These are phyloP conservation scores for Zoysia pacifica DNA, from an alignment of 176 grass and related monocot genomes.

Conservation along the genomic window DNA sequence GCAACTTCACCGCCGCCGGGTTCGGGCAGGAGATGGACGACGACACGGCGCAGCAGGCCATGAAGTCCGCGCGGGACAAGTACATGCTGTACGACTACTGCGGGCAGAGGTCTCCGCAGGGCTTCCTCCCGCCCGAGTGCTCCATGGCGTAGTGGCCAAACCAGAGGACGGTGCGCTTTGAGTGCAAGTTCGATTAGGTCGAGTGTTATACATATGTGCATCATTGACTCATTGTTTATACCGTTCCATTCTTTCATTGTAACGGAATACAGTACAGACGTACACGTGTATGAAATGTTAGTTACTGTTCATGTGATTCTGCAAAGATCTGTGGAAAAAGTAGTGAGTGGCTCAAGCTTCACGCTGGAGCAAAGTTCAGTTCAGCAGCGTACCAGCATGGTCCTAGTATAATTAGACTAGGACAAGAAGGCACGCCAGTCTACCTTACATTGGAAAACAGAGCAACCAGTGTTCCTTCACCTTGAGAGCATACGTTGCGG, in stretches of 20 bases:
- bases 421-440: neutral
- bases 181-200: constrained; percentile 11
- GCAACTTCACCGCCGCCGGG: constrained; percentile 44
- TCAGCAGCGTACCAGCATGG: neutral
- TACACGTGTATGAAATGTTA: neutral
- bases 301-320: neutral
- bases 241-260: constrained; percentile 40
- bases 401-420: neutral
- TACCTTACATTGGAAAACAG: constrained; percentile 7
- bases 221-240: neutral
- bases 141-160: constrained; percentile 36
- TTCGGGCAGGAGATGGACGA: constrained; percentile 51
- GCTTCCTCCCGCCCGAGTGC: constrained; percentile 51
- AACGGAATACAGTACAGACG: neutral
- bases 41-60: constrained; percentile 31
- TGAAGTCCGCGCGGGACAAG: constrained; percentile 53
- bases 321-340: neutral
- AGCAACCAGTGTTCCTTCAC: constrained; percentile 16
- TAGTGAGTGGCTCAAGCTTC: neutral
- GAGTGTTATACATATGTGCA: neutral
- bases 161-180: constrained; percentile 14
- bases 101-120: constrained; percentile 42
- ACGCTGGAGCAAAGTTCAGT: neutral
- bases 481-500: neutral
- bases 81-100: constrained; percentile 75